Base-by-base conservation (phyloP, 805 yeast genomes). In the Lipomyces spencermartinsiae region DNA sequence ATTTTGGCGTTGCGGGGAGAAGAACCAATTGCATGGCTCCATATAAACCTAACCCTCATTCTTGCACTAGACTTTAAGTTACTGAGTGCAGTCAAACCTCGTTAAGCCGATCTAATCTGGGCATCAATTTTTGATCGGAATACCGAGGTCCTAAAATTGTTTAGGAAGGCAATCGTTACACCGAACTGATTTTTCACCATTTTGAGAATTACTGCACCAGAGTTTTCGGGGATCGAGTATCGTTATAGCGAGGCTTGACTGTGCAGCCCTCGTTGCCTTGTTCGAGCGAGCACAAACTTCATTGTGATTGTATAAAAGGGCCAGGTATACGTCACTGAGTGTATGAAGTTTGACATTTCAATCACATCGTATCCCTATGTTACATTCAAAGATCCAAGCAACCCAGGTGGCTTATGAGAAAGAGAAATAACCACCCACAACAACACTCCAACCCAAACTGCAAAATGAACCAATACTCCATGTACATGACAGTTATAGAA, bases 401-500 rank as follows among this genome's bases (percentile, higher is more conserved):
- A 12, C 10, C 49, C 22, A 7, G 10, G 49, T 43, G 1, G n/a
- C n/a, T 43, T 9, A 43, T 43, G 49, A 43, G 5, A 43, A 43
- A 7, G 19, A 37, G 49, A 25, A 25, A 25, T 25, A 25, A 25
- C 29, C 29, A 25, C 29, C 2, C 29, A 25, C 29, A 25, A 25
- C 29, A 16, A 14, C 49, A 37, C 49, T 10, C 49, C 8, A 43
- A 19, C 22, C 49, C 16, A 37, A 43, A 19, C 9, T 16, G n/a
- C 49, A 43, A 43, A 25, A 43, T 43, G 49, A 43, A 19, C 49
- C 10, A n/a, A 43, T 43, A 43, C 49, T 43, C 49, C 34, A 54
- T 54, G 19, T 54, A 12, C 34, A 6, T 16, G 19, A 25, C 7
- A 54, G 9, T 16, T 16, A 54, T 7, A 31, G 9, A 54, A 54